Base-by-base conservation (phyloP, 345 rosid genomes). In the Pistacia atlantica region DNA sequence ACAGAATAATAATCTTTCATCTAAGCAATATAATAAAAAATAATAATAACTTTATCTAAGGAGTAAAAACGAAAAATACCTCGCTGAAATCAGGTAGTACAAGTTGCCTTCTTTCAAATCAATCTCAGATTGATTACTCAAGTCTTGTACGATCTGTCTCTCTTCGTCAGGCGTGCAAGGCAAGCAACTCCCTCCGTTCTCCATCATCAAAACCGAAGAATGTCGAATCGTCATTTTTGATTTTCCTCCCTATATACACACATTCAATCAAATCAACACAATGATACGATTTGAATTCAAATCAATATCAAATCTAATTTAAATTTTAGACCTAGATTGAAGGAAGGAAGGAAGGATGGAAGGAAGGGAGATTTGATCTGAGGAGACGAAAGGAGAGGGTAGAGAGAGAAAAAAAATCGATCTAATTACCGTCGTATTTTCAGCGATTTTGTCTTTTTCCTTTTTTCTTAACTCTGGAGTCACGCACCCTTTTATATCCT, bases 31-130 rank as follows among this genome's bases (percentile, higher is more conserved):
- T 7, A 20, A 54, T 64, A 7, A 5, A 42, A 42, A 42, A 42
- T 5, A 42, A 42, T 42, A 42, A 42, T 42, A 42, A 42, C 8
- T 42, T 5, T 8, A 42, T 42, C 46, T 28, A 59, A n/a, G 62
- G 61, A n/a, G 46, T 46, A n/a, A 55, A 2, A 12, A 11, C 22
- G 8, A 54, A 38, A n/a, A 65, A 17, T 62, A 95, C 99, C 97
- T 87, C 74, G 79, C 58, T 10, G 99, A 95, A 82, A 92, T 75
- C 38, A 95, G 88, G 81, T 83, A 95, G 78, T 89, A 93, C 79
- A 86, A 76, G 83, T 89, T 92, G 78, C 97, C 99, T 71, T 92
- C 92, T 75, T 80, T 86, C 85, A 90, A 80, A 83, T 80, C 63
- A 49, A 20, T 75, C 66, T 90, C 95, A 8, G 97, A 88, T 84